Evolutionary conservation across 106 monocot genomes (phyloP).

Genomic region (Ottelia alismoides): DNA sequence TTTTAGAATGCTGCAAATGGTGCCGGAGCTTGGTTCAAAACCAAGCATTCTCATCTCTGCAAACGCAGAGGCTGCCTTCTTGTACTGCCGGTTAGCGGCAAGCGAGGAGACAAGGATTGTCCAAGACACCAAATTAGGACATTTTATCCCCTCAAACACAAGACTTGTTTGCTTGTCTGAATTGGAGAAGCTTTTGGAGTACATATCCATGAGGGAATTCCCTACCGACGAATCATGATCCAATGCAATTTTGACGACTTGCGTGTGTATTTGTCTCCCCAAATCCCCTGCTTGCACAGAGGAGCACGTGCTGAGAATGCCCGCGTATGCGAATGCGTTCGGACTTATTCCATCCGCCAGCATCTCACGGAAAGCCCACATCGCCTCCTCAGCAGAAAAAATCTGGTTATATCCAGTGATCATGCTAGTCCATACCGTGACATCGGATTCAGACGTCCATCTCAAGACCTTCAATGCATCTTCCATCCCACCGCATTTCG

Average conservation of each 20-base stretch:
- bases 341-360: slow-evolving; percentile 14
- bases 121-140: slow-evolving; percentile 72
- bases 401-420: slow-evolving; percentile 41
- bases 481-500: slow-evolving; percentile 26
- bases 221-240: slow-evolving; percentile 52
- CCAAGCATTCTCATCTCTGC: slow-evolving; percentile 37
- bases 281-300: slow-evolving; percentile 9
- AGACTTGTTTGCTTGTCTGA: slow-evolving; percentile 3
- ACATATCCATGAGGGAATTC: slow-evolving; percentile 63
- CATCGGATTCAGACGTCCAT: slow-evolving; percentile 38
- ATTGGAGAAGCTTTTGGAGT: slow-evolving; percentile 37
- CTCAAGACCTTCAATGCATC: slow-evolving; percentile 36
- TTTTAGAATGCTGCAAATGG: slow-evolving; percentile 56
- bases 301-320: slow-evolving; percentile 34
- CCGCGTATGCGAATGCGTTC: slow-evolving; percentile 56
- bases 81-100: slow-evolving; percentile 12
- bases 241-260: slow-evolving; percentile 32
- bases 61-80: slow-evolving; percentile 29
- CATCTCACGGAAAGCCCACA: slow-evolving; percentile 36
- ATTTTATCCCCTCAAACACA: slow-evolving; percentile 29
- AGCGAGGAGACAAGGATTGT: slow-evolving; percentile 45
- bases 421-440: slow-evolving; percentile 49
- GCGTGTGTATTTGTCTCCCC: slow-evolving; percentile 52
- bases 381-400: slow-evolving; percentile 19
- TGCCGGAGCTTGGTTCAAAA: slow-evolving; percentile 49